phyloP scores from a whole-genome alignment of 2,329 filamentous ascomycete species.

The Fusarium annulatum region DNA sequence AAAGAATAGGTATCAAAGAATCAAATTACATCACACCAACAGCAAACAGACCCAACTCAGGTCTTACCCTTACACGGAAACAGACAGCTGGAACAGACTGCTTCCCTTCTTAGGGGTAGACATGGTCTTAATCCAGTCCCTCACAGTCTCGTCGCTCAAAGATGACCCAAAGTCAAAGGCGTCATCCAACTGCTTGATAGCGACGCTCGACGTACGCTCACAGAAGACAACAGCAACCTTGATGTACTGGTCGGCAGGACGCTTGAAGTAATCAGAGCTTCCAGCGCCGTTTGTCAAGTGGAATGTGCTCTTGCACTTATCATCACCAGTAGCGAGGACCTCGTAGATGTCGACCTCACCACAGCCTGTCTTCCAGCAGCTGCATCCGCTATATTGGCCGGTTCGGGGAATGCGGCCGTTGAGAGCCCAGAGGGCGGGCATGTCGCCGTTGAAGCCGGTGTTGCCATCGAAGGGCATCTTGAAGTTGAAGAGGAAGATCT shows the following conservation, averaged over 20 bases:
- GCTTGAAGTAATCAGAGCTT: conserved; percentile 76
- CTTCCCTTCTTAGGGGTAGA: conserved; percentile 23
- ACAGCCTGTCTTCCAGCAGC: conserved; percentile 76
- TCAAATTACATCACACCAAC: background rate
- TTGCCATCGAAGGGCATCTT: conserved; percentile 73
- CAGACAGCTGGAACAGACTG: conserved; percentile 40
- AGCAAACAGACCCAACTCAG: background rate
- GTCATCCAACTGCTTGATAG: conserved; percentile 65
- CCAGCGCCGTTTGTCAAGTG: conserved; percentile 73
- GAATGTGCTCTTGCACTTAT: conserved; percentile 75
- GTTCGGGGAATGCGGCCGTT: conserved; percentile 79
- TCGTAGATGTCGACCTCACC: conserved; percentile 83
- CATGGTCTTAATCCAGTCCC: conserved; percentile 47
- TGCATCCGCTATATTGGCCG: conserved; percentile 76
- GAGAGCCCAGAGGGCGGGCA: conserved; percentile 80
- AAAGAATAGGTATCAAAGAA: conserved; percentile 21
- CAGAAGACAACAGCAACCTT: conserved; percentile 74
- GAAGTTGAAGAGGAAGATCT: conserved; percentile 80
- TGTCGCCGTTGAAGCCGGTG: conserved; percentile 68
- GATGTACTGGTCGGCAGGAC: conserved; percentile 68
- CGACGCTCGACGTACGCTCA: conserved; percentile 60
- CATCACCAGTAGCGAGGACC: conserved; percentile 72
- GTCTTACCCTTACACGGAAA: background rate
- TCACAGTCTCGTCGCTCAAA: conserved; percentile 54
- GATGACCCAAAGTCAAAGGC: conserved; percentile 54